These are phyloP conservation scores for Daldinia sp. DNA, from an alignment of 2,329 filamentous ascomycete species.

Conservation along the genomic window DNA sequence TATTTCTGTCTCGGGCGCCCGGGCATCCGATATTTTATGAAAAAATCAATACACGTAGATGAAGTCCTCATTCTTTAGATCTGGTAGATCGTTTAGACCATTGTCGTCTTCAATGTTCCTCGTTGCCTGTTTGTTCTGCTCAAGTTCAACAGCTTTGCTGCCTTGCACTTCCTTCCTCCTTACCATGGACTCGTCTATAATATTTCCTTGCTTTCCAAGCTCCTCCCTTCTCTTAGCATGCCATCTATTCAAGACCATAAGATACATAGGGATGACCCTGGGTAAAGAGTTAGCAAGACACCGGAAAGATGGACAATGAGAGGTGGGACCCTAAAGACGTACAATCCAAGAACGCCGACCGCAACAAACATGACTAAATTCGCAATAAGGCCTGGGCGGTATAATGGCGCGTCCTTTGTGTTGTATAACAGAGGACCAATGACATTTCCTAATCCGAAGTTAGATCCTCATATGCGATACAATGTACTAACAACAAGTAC, in stretches of 20 bases:
- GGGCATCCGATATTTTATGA: background rate
- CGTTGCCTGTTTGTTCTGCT: conserved; percentile 46
- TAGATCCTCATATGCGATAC: background rate
- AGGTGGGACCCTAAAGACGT: conserved; percentile 7
- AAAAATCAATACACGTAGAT: conserved; percentile 52
- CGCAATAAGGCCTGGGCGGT: conserved; percentile 64
- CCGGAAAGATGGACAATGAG: background rate
- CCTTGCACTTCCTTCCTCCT: conserved; percentile 48
- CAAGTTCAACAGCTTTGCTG: conserved; percentile 39
- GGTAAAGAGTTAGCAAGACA: conserved; percentile 23
- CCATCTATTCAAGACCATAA: conserved; percentile 59
- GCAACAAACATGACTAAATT: conserved; percentile 68
- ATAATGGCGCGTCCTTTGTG: conserved; percentile 65
- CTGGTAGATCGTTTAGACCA: conserved; percentile 68
- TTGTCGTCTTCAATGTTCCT: conserved; percentile 52
- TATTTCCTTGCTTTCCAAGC: conserved; percentile 59
- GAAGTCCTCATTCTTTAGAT: conserved; percentile 73
- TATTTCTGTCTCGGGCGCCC: no score
- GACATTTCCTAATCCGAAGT: conserved; percentile 59
- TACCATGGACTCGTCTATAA: conserved; percentile 55
- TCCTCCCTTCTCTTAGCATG: conserved; percentile 54
- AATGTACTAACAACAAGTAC: background rate
- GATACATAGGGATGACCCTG: conserved; percentile 48
- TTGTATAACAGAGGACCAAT: conserved; percentile 71
- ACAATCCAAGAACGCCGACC: conserved; percentile 57